These are phyloP conservation scores for Colletotrichum acutatum DNA, from an alignment of 2,329 filamentous ascomycete species.

Conservation along the genomic window DNA sequence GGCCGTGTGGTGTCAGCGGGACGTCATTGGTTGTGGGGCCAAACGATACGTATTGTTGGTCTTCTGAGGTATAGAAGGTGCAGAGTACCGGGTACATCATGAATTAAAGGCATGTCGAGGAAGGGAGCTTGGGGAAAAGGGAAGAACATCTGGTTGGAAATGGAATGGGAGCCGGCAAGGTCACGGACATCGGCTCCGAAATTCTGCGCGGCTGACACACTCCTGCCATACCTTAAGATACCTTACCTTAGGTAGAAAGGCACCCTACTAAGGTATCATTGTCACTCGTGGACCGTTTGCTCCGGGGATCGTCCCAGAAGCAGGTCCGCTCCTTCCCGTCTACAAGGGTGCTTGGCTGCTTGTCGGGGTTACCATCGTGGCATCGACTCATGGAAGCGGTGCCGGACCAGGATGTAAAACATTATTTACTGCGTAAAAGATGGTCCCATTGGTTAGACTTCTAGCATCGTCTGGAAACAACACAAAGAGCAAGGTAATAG, in stretches of 20 bases:
- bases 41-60: background rate
- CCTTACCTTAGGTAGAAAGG: too few relatives aligned
- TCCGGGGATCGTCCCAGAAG: conserved; percentile 7
- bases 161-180: background rate
- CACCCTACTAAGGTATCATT: too few relatives aligned
- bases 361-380: background rate
- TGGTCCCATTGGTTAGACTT: background rate
- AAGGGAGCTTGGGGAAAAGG: background rate
- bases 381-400: background rate
- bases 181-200: conserved; percentile 12
- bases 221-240: too few relatives aligned
- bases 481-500: too few relatives aligned
- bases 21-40: conserved; percentile 31
- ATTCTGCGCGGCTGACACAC: conserved; percentile 11
- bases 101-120: background rate
- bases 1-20: conserved; percentile 26
- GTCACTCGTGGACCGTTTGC: conserved; percentile 24
- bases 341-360: background rate
- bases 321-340: conserved; percentile 15
- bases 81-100: too few relatives aligned
- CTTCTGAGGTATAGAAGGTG: too few relatives aligned
- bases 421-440: background rate
- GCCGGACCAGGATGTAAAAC: background rate
- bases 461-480: conserved; percentile 29
- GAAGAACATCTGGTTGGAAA: background rate